These are phyloP conservation scores for Fusarium abutilonis DNA, from an alignment of 2,329 filamentous ascomycete species.

Conservation along the genomic window DNA sequence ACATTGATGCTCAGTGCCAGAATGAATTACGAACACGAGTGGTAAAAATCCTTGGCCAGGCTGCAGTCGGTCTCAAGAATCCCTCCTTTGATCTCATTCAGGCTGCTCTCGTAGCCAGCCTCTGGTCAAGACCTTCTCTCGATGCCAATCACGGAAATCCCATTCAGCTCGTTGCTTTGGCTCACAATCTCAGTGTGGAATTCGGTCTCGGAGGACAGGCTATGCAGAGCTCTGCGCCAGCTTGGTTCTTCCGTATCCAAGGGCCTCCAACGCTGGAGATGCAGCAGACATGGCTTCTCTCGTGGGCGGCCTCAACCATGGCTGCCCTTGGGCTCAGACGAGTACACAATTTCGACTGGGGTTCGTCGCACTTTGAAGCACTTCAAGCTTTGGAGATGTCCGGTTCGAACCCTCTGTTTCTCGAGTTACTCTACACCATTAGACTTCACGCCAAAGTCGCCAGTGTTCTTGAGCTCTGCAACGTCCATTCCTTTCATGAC, in stretches of 20 bases:
- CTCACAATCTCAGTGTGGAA: conserved; percentile 20
- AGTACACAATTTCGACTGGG: conserved; percentile 16
- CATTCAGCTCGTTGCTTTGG: conserved; percentile 8
- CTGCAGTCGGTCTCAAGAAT: conserved; percentile 11
- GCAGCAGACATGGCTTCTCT: conserved; percentile 22
- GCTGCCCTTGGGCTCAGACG: conserved; percentile 10
- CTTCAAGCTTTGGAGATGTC: conserved; percentile 8
- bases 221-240: conserved; percentile 16
- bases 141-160: conserved; percentile 15
- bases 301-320: conserved; percentile 22
- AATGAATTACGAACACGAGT: conserved; percentile 14
- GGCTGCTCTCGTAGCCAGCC: conserved; percentile 10
- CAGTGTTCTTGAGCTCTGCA: conserved; percentile 7
- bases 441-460: conserved; percentile 19
- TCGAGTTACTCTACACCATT: conserved; percentile 16
- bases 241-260: conserved; percentile 26
- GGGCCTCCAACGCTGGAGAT: conserved; percentile 19
- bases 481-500: conserved; percentile 6
- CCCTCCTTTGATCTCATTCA: conserved; percentile 27
- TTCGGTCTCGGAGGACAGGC: conserved; percentile 17
- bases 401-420: conserved; percentile 4
- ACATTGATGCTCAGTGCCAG: conserved; percentile 8
- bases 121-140: conserved; percentile 22
- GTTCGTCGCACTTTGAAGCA: conserved; percentile 16
- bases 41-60: conserved; percentile 19